Conservation (phyloP, 805 yeast species). For the Suhomyces emberorum region DNA sequence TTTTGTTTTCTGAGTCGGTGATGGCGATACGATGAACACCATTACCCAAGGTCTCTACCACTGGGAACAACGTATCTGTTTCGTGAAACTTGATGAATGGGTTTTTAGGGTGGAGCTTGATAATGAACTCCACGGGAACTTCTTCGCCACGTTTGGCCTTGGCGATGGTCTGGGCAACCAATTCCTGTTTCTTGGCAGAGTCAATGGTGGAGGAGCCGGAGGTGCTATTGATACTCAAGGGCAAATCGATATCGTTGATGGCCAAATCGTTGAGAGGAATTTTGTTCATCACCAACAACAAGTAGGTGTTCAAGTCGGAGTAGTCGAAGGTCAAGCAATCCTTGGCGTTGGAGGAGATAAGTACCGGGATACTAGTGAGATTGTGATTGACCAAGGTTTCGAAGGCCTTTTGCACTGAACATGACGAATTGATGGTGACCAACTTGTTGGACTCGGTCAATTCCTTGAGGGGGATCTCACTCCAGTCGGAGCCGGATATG, state of each 20-base stretch:
- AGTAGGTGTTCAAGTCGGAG: constrained; percentile 82
- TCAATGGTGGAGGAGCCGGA: constrained; percentile 25
- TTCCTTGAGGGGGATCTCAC: constrained; percentile 64
- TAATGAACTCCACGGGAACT: constrained; percentile 87
- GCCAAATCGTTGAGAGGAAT: constrained; percentile 38
- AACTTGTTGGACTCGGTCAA: constrained; percentile 77
- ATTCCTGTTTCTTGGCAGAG: constrained; percentile 30
- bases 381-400: constrained; percentile 68
- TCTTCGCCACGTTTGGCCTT: constrained; percentile 84
- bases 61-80: constrained; percentile 62
- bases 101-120: constrained; percentile 80
- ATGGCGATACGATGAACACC: constrained; percentile 96
- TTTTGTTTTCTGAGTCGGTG: constrained; percentile 48
- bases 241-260: constrained; percentile 15
- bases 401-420: constrained; percentile 85
- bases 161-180: constrained; percentile 41
- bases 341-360: constrained; percentile 35
- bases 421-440: constrained; percentile 59
- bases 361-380: constrained; percentile 83
- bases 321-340: constrained; percentile 87
- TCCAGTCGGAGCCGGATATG: constrained; percentile 53
- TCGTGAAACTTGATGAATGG: constrained; percentile 80
- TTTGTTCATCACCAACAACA: constrained; percentile 80
- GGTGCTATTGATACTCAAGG: constrained; percentile 1
- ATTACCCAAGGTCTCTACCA: constrained; percentile 83